These are phyloP conservation scores for Aureobasidium sp. DNA, from an alignment of 2,329 filamentous ascomycete species.

Conservation along the genomic window DNA sequence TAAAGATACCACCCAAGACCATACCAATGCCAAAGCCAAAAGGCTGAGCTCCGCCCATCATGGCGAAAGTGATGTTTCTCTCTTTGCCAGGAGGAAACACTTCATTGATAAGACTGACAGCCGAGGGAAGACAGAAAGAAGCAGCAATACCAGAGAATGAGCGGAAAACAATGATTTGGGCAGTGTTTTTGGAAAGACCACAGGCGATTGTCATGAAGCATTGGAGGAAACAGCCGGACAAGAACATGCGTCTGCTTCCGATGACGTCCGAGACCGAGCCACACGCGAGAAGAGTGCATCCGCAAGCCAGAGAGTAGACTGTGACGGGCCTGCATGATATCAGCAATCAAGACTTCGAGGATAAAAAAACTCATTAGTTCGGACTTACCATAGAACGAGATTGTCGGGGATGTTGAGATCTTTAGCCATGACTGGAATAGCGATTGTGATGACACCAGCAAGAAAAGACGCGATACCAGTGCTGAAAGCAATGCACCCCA, in stretches of 20 bases:
- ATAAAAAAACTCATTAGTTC: background rate
- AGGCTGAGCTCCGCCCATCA: constrained; percentile 43
- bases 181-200: constrained; percentile 31
- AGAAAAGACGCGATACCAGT: constrained; percentile 20
- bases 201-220: constrained; percentile 36
- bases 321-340: constrained; percentile 22
- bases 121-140: constrained; percentile 34
- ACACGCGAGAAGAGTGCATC: constrained; percentile 41
- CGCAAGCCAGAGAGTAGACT: constrained; percentile 33
- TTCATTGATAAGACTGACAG: constrained; percentile 41
- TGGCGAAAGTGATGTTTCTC: constrained; percentile 45
- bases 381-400: constrained; percentile 22
- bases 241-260: constrained; percentile 39
- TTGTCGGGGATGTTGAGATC: constrained; percentile 25
- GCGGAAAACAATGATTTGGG: constrained; percentile 17
- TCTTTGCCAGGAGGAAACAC: constrained; percentile 37
- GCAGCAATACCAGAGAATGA: constrained; percentile 16
- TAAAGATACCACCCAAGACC: constrained; percentile 43
- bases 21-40: constrained; percentile 46
- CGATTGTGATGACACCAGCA: constrained; percentile 36
- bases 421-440: constrained; percentile 34
- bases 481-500: constrained; percentile 21
- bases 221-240: constrained; percentile 38
- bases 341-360: background rate
- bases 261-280: constrained; percentile 45